phyloP scores from a whole-genome alignment of 192 early-diverging fungal species.

The Coemansia sp. region DNA sequence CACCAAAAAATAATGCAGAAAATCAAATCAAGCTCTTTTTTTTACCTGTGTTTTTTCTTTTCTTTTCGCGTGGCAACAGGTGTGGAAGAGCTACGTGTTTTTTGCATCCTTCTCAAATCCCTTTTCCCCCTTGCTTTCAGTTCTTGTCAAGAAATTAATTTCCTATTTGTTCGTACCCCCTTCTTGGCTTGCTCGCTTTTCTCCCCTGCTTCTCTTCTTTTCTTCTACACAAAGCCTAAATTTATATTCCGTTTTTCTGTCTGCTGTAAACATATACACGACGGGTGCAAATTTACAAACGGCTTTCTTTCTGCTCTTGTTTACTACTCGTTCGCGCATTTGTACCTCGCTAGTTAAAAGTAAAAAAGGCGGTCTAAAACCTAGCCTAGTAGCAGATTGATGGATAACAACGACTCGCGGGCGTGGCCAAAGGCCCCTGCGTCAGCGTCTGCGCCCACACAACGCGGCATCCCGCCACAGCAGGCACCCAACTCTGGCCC shows the following conservation, averaged over 20 bases:
- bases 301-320: too few relatives aligned
- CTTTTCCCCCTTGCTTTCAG: not conserved
- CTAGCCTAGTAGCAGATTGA: not conserved
- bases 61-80: not conserved
- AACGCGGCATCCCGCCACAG: slow-evolving; percentile 21
- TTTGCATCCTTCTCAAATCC: not conserved
- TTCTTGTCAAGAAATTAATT: not conserved
- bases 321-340: not conserved
- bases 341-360: not conserved
- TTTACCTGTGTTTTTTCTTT: not conserved
- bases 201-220: not conserved
- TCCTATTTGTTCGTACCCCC: not conserved
- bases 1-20: not conserved
- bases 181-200: not conserved
- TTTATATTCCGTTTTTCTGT: not conserved
- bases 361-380: not conserved
- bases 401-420: slow-evolving; percentile 29
- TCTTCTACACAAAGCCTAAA: not conserved
- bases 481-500: slow-evolving; percentile 1
- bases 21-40: not conserved
- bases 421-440: slow-evolving; percentile 20
- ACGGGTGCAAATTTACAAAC: too few relatives aligned
- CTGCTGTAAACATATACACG: too few relatives aligned
- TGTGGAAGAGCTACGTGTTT: not conserved
- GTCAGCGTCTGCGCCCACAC: slow-evolving; percentile 6